Base-by-base conservation (phyloP, 768 basidiomycete genomes). In the Pulveroboletus ravenelii region DNA sequence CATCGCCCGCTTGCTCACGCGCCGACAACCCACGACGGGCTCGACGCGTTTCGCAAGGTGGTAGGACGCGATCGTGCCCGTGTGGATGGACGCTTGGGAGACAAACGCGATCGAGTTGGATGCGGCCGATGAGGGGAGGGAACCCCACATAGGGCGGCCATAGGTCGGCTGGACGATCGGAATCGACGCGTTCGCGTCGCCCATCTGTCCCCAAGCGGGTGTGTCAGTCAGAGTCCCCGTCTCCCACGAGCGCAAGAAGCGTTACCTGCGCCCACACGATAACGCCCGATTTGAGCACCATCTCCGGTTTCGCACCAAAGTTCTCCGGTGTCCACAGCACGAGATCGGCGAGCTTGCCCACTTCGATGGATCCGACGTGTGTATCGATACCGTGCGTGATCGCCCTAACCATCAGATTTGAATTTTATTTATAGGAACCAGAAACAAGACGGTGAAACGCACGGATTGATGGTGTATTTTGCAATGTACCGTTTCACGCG, bases 391-490 rank as follows among this genome's bases (percentile, higher is more conserved):
- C 96, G 52, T 98, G 94, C 0, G 91, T 85, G 54, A 99, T 87
- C 1, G 96, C 96, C 0, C 93, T 45, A 7, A n/a, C n/a, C n/a
- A n/a, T 76, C 15, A 15, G 34, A 17, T 15, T 12, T 32, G 20
- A 23, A 23, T 23, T n/a, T n/a, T n/a, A n/a, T n/a, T n/a, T n/a
- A n/a, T n/a, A 23, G 20, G 20, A 4, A 2, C 20, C 32, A 6
- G 10, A 2, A 35, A 41, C 8, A 7, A 9, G 5, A 15, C 3
- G n/a, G 27, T 20, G 10, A 31, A 5, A 51, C 92, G 59, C 58
- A 95, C 92, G 95, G 93, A 64, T 99, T 98, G 65, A 98, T 82
- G 13, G 96, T 98, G 18, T 97, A 98, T 66, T 98, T 99, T 14
- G 94, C 80, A 23, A 97, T 77, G 68, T 97, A 98, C 53, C 94